Evolutionary conservation across 352 stramenopile genomes (phyloP).

Genomic region (Aphanomyces invadans): DNA sequence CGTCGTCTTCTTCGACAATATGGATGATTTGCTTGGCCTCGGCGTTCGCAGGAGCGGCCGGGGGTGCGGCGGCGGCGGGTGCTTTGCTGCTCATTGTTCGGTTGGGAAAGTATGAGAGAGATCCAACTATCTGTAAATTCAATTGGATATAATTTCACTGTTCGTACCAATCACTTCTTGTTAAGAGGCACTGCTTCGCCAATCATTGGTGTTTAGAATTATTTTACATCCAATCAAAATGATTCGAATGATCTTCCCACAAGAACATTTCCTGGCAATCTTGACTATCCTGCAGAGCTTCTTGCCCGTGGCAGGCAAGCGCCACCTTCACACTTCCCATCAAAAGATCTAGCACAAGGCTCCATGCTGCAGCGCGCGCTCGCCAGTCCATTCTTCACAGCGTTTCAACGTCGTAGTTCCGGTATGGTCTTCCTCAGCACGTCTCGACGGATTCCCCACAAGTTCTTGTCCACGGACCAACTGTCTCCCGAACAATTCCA

Average conservation of each 20-base stretch:
- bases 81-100: constrained; percentile 24
- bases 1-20: constrained; percentile 82
- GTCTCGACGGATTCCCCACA: neutral
- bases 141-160: neutral
- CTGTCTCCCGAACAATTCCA: constrained; percentile 17
- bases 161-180: neutral
- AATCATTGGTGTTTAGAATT: no score
- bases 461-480: constrained; percentile 24
- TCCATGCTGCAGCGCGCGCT: neutral
- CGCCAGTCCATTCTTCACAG: neutral
- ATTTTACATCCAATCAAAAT: constrained; percentile 1
- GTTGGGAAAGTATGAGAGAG: neutral
- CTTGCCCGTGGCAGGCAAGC: no score
- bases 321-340: no score
- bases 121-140: neutral
- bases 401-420: neutral
- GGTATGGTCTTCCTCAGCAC: neutral
- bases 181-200: neutral
- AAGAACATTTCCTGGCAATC: constrained; percentile 5
- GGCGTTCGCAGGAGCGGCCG: neutral
- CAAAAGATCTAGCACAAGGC: no score
- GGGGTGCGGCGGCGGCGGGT: constrained; percentile 8
- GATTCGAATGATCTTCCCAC: neutral
- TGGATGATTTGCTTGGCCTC: constrained; percentile 41
- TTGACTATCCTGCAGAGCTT: no score